A percentile compares a stretch with the other conserved stretches of the same genome.
These are phyloP conservation scores for Cucurbita pepo DNA, from an alignment of 306 rosid genomes.

Conservation along the genomic window DNA sequence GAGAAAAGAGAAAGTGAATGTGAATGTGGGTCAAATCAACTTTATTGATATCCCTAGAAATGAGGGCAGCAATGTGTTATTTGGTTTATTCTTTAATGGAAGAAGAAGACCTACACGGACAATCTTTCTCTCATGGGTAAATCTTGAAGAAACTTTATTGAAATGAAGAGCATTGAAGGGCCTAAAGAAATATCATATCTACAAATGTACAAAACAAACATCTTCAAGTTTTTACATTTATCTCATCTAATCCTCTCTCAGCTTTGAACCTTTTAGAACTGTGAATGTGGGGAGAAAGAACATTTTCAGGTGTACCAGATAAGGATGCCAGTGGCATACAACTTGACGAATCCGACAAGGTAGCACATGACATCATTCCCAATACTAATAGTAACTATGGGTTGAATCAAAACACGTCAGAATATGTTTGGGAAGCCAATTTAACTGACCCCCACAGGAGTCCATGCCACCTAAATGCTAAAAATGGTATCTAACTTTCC, in stretches of 20 bases:
- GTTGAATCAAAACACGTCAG: not conserved
- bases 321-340: not conserved
- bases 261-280: not conserved
- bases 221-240: not conserved
- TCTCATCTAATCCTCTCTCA: not conserved
- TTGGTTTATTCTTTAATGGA: not conserved
- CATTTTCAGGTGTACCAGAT: slow-evolving; percentile 1
- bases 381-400: not conserved
- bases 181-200: not conserved
- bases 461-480: not conserved
- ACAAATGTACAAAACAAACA: not conserved
- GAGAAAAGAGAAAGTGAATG: not conserved
- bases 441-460: not conserved
- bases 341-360: not conserved
- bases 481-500: not conserved
- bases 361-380: not conserved
- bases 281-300: not conserved
- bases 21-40: slow-evolving; percentile 2
- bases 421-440: not conserved
- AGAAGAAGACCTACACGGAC: not conserved
- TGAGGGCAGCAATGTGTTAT: not conserved
- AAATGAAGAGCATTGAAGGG: not conserved
- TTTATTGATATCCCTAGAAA: not conserved
- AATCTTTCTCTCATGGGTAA: not conserved
- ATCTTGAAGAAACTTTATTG: not conserved